Percentiles rank a stretch among this genome's conserved stretches.
These are phyloP conservation scores for Aspergillus udagawae DNA, from an alignment of 2,329 filamentous ascomycete genomes.

Conservation along the genomic window DNA sequence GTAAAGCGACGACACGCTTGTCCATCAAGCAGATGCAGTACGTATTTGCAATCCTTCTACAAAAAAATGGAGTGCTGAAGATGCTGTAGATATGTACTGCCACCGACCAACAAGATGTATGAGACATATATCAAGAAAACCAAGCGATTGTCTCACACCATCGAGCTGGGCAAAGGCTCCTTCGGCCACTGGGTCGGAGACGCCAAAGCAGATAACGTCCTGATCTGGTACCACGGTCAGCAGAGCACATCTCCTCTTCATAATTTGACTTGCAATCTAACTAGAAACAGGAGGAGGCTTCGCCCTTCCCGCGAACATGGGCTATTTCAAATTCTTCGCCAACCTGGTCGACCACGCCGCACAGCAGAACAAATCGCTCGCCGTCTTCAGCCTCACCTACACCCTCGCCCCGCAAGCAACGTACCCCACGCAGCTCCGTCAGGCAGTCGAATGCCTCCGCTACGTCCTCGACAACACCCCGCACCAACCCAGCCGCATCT, in stretches of 20 bases:
- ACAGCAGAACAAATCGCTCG: constrained; percentile 42
- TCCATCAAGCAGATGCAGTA: constrained; percentile 28
- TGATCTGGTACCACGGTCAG: constrained; percentile 39
- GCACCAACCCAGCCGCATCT: constrained; percentile 32
- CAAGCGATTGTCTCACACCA: constrained; percentile 21
- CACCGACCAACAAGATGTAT: constrained; percentile 27
- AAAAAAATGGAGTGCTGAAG: background rate
- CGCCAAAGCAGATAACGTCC: constrained; percentile 31
- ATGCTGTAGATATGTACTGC: constrained; percentile 16
- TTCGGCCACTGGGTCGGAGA: constrained; percentile 39
- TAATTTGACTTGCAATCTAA: background rate
- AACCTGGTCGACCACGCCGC: constrained; percentile 42
- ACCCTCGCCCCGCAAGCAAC: constrained; percentile 48
- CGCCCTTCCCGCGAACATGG: constrained; percentile 43
- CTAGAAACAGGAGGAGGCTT: constrained; percentile 52
- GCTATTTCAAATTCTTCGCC: constrained; percentile 48
- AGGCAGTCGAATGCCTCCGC: constrained; percentile 39
- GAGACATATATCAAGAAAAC: constrained; percentile 22
- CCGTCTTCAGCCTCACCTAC: constrained; percentile 55
- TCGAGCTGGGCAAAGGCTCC: constrained; percentile 31
- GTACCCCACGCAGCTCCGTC: constrained; percentile 42
- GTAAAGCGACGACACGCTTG: constrained; percentile 28
- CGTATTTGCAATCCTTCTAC: background rate
- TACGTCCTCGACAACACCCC: constrained; percentile 34
- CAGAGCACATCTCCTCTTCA: background rate